Evolutionary conservation across 1,284 basidiomycete species (phyloP), one percentile per base, ranked within the genome.

Genomic region (Schizophyllum commune): DNA sequence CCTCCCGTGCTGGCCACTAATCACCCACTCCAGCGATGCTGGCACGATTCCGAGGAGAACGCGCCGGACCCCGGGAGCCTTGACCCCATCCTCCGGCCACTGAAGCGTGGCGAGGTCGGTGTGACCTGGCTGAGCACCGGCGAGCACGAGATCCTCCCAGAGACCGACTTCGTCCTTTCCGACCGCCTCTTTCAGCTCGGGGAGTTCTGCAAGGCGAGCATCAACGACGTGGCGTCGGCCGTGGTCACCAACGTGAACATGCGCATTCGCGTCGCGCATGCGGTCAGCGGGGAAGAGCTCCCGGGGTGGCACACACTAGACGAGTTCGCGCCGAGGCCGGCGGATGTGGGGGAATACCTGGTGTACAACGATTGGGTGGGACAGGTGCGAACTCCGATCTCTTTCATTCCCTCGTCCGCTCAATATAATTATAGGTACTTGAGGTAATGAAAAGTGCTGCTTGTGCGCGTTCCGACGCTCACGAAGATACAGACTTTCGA

Each of bases 341-440:
- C 87, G 32, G 86, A 91, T 64, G 80, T 89, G 52, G 90, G 92
- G 5, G 92, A 96, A 72, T 91, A 88, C 75, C 91, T 96, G 59
- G 77, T 88, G 5, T 85, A 84, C 69, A 83, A 90, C 64, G 85
- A 94, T 70, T 98, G 95, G 95, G 78, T 97, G 67, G 94, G 94
- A 58, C 90, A 94, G 82, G 89, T 89, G 69, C 70, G 82, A 69
- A 55, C 27, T 59, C 21, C 59, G 52, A 20, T 32, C 15, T 58
- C 19, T 54, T 59, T 33, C 21, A 47, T 56, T 59, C 60, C 63
- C 52, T 21, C 52, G 64, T 8, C 17, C 54, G 17, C 39, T 47
- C 39, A 27, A 47, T 47, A 47, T 58, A 39, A 51, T 61, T 32
- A n/a, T n/a, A 17, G 4, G 32, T 39, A 32, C 32, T 22, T 9